Conservation (phyloP, 1,284 basidiomycete genomes). For the Rhodotorula mucilaginosa region DNA sequence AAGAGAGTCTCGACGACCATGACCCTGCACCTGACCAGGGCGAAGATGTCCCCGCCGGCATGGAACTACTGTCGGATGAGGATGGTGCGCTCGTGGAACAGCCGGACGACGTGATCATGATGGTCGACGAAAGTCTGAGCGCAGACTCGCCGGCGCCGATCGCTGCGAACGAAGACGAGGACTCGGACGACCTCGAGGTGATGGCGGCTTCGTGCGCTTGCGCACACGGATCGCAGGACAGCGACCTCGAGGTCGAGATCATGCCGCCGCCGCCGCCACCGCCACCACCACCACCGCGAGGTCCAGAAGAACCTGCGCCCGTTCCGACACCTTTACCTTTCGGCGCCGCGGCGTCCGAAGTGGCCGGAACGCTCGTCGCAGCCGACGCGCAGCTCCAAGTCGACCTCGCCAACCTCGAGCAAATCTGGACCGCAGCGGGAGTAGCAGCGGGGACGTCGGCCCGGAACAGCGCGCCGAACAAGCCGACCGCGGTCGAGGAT, state of each 20-base stretch:
- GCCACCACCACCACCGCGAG: background rate
- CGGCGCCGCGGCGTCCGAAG: conserved; percentile 24
- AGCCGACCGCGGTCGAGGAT: too few relatives aligned
- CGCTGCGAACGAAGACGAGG: background rate
- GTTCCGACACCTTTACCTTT: background rate
- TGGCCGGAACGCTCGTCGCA: conserved; percentile 19
- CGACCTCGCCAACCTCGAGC: conserved; percentile 15
- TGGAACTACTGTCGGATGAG: background rate
- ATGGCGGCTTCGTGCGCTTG: conserved; percentile 17
- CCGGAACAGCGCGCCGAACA: background rate
- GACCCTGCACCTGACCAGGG: background rate
- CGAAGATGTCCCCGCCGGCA: background rate
- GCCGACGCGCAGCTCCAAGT: conserved; percentile 21
- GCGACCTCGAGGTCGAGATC: conserved; percentile 35
- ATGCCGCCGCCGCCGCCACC: conserved; percentile 1
- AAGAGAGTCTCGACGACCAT: too few relatives aligned
- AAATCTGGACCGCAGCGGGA: conserved; percentile 5
- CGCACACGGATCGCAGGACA: conserved; percentile 18
- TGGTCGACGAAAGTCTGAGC: conserved; percentile 25
- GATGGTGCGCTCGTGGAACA: background rate
- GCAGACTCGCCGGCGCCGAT: background rate
- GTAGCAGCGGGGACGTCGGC: too few relatives aligned
- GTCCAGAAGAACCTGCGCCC: background rate
- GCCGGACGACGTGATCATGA: conserved; percentile 7
- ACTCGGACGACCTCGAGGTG: conserved; percentile 25